Conservation (phyloP, 768 basidiomycete genomes). For the Serpula lacrymans region DNA sequence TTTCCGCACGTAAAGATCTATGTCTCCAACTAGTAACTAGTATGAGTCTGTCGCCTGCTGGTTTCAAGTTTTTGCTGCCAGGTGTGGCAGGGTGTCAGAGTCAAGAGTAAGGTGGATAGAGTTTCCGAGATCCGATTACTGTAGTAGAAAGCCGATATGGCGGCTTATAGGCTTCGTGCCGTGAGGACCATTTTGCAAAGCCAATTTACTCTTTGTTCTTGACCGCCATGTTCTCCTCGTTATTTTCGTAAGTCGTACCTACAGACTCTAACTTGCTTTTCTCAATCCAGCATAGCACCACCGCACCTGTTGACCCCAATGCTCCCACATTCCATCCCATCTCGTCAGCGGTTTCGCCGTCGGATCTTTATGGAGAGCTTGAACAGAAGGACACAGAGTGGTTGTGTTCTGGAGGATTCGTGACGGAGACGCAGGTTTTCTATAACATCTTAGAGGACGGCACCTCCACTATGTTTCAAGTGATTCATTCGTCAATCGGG, state of each 20-base stretch:
- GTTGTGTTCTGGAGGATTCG: constrained; percentile 79
- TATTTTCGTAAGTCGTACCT: constrained; percentile 65
- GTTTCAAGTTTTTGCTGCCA: no score
- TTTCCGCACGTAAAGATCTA: no score
- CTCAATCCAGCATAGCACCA: constrained; percentile 38
- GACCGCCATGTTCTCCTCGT: constrained; percentile 68
- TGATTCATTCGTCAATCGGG: constrained; percentile 90
- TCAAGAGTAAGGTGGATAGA: no score
- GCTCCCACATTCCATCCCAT: constrained; percentile 86
- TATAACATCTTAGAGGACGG: constrained; percentile 85
- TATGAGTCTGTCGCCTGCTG: no score
- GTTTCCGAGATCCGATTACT: no score
- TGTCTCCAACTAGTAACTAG: no score
- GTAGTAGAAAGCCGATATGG: no score
- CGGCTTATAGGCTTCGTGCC: no score
- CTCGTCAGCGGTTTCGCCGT: constrained; percentile 46
- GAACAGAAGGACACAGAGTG: constrained; percentile 76
- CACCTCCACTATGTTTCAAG: constrained; percentile 71
- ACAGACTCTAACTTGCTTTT: background rate
- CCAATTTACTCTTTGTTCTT: constrained; percentile 3
- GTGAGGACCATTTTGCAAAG: no score
- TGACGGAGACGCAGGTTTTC: constrained; percentile 87
- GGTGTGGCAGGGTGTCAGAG: no score
- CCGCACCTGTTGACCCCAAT: constrained; percentile 54
- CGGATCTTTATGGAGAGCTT: constrained; percentile 73